These are phyloP conservation scores for Colletotrichum sp. DNA, from an alignment of 2,329 filamentous ascomycete species.

Conservation along the genomic window DNA sequence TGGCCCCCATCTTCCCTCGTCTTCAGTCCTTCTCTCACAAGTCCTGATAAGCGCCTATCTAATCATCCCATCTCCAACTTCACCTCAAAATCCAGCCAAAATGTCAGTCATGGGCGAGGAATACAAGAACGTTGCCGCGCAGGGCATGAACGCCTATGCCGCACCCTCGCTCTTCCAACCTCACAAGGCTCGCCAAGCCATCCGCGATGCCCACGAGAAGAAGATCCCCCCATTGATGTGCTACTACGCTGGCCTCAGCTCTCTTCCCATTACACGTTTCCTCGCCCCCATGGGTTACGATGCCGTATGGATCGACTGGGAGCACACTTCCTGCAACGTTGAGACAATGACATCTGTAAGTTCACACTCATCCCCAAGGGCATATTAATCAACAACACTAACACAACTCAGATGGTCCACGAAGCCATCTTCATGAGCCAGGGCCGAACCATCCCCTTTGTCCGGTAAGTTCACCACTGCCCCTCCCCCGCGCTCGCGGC, in stretches of 20 bases:
- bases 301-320: conserved; percentile 52
- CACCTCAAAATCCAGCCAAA: neutral
- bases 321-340: conserved; percentile 48
- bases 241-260: conserved; percentile 45
- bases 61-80: too few relatives aligned
- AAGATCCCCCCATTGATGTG: conserved; percentile 48
- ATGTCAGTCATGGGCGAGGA: conserved; percentile 17
- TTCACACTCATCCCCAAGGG: neutral
- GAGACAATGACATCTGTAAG: conserved; percentile 50
- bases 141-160: conserved; percentile 43
- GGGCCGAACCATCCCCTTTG: conserved; percentile 48
- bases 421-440: conserved; percentile 51
- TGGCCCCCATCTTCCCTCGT: neutral
- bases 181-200: conserved; percentile 46
- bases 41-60: neutral
- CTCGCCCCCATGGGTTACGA: conserved; percentile 49
- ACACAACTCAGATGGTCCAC: conserved; percentile 41
- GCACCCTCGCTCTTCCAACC: conserved; percentile 52
- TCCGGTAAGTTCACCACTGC: conserved; percentile 28
- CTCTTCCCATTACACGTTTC: conserved; percentile 42
- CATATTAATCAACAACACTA: neutral
- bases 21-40: neutral
- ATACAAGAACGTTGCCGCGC: conserved; percentile 12
- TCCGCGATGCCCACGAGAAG: conserved; percentile 49
- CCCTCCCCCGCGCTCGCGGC: neutral